phyloP scores from a whole-genome alignment of 2,329 filamentous ascomycete species.

The Aspergillus clavatus region DNA sequence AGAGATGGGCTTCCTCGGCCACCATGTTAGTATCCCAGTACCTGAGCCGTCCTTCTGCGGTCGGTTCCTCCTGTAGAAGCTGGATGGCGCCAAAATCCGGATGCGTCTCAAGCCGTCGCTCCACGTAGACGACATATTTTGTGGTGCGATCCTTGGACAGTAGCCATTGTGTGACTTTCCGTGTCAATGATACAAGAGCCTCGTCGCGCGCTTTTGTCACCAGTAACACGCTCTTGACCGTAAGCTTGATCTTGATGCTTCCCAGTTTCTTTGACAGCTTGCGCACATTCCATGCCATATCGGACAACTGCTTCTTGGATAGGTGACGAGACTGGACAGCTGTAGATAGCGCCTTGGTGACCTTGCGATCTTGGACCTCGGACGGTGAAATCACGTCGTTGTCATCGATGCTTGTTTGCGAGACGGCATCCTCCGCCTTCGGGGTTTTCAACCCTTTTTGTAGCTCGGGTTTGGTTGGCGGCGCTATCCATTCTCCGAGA shows the following conservation, averaged over 20 bases:
- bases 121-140: constrained; percentile 73
- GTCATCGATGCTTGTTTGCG: neutral
- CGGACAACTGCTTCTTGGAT: constrained; percentile 89
- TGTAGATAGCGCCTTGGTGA: constrained; percentile 23
- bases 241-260: constrained; percentile 75
- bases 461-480: constrained; percentile 9
- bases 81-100: constrained; percentile 68
- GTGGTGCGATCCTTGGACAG: constrained; percentile 63
- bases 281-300: constrained; percentile 95
- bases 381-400: neutral
- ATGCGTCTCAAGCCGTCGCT: constrained; percentile 67
- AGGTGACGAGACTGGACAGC: constrained; percentile 66
- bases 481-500: constrained; percentile 31
- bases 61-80: constrained; percentile 59
- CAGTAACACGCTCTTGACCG: constrained; percentile 77
- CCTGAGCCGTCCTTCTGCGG: constrained; percentile 57
- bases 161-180: constrained; percentile 75
- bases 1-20: constrained; percentile 70
- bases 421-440: neutral
- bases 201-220: constrained; percentile 90
- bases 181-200: constrained; percentile 69
- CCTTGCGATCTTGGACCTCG: constrained; percentile 10
- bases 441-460: neutral
- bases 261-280: constrained; percentile 83
- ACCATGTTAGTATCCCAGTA: constrained; percentile 85